A percentile compares a stretch with the other conserved stretches of the same genome.
phyloP scores from a whole-genome alignment of 768 basidiomycete species.

The Suillus spraguei region DNA sequence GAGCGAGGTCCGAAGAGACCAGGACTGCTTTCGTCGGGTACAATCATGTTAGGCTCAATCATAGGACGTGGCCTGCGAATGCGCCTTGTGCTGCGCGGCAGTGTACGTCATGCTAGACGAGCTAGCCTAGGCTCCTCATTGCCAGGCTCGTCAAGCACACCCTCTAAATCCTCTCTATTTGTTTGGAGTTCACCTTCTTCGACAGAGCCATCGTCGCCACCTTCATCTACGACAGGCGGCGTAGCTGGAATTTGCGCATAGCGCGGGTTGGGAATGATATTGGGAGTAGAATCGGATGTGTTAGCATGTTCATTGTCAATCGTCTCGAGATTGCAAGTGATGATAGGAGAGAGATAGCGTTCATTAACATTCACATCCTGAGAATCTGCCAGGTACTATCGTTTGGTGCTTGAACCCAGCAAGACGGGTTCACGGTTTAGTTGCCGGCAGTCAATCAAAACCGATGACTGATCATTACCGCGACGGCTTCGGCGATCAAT shows the following conservation, averaged over 20 bases:
- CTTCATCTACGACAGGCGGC: constrained; percentile 21
- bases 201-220: constrained; percentile 16
- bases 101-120: constrained; percentile 65
- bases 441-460: no score
- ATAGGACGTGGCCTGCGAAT: constrained; percentile 48
- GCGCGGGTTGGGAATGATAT: constrained; percentile 46
- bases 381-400: background rate
- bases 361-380: no score
- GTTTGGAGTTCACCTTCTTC: constrained; percentile 29
- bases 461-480: no score
- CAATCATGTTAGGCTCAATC: constrained; percentile 57
- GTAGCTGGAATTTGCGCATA: constrained; percentile 25
- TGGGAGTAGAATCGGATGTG: constrained; percentile 28
- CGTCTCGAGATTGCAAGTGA: no score
- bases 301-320: no score
- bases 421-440: no score
- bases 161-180: constrained; percentile 35
- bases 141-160: constrained; percentile 30
- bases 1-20: constrained; percentile 82
- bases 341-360: no score
- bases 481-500: no score
- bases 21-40: constrained; percentile 58
- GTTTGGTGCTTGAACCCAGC: no score
- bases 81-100: constrained; percentile 40
- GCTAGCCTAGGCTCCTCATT: constrained; percentile 42